Percentiles rank a stretch among this genome's conserved stretches.
phyloP scores from a whole-genome alignment of 768 basidiomycete species.

The Mycena sanguinolenta region DNA sequence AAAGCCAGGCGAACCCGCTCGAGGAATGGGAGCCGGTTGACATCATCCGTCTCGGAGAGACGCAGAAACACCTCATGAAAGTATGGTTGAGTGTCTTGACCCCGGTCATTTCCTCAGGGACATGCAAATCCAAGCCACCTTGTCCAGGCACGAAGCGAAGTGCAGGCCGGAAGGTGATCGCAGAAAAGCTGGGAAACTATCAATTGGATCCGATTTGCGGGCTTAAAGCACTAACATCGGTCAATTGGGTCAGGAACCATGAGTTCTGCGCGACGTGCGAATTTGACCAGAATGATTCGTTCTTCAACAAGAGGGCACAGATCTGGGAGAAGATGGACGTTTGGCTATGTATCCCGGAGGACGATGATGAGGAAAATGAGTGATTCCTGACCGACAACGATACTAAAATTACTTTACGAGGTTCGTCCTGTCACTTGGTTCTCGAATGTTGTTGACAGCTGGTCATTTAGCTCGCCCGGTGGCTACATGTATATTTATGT shows the following conservation, averaged over 20 bases:
- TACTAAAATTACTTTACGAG: too few species aligned
- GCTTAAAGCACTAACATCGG: not conserved
- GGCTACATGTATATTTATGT: too few species aligned
- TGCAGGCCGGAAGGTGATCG: not conserved
- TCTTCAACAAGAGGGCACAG: not conserved
- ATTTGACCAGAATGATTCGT: not conserved
- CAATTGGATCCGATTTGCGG: slow-evolving; percentile 16
- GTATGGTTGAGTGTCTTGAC: slow-evolving; percentile 27
- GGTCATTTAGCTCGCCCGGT: too few species aligned
- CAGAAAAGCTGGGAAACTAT: not conserved
- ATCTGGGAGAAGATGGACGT: slow-evolving; percentile 16
- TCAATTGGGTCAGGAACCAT: not conserved
- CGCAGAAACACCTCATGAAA: slow-evolving; percentile 28
- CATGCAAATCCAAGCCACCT: not conserved
- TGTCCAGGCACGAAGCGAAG: not conserved
- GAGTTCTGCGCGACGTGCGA: slow-evolving; percentile 12
- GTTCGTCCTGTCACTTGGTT: too few species aligned
- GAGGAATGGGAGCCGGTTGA: not conserved
- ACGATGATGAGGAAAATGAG: too few species aligned
- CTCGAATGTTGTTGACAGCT: too few species aligned
- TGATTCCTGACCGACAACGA: too few species aligned
- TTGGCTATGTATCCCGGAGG: slow-evolving; percentile 10
- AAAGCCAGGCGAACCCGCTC: not conserved
- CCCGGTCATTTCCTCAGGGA: too few species aligned
- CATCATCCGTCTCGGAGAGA: slow-evolving; percentile 27